These are phyloP conservation scores for Kwoniella dejecticola DNA, from an alignment of 768 basidiomycete species.

Conservation along the genomic window DNA sequence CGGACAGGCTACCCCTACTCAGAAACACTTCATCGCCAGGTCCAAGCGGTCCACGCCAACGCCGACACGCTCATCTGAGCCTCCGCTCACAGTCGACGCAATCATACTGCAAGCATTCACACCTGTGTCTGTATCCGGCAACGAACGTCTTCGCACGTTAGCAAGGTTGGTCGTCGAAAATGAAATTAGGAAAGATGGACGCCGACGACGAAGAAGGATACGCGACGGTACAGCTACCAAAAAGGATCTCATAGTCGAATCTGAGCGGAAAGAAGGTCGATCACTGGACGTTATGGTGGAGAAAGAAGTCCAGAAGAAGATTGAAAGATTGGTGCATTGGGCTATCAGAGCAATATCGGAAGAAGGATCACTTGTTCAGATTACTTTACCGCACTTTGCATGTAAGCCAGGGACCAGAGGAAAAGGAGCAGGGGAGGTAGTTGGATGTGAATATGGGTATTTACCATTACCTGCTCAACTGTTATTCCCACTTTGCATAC, in stretches of 20 bases:
- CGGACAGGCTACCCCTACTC: no score
- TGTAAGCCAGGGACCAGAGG: no score
- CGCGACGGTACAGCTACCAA: constrained; percentile 27
- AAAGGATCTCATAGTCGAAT: constrained; percentile 29
- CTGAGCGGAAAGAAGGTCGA: constrained; percentile 1
- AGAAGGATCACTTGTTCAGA: constrained; percentile 41
- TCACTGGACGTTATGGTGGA: background rate
- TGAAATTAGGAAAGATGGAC: constrained; percentile 32
- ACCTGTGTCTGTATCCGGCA: constrained; percentile 22
- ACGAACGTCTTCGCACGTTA: constrained; percentile 30
- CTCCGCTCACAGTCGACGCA: no score
- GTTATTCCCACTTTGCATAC: constrained; percentile 34
- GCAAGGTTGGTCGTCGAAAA: constrained; percentile 36
- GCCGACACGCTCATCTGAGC: no score
- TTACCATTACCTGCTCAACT: constrained; percentile 37
- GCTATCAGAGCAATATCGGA: constrained; percentile 35
- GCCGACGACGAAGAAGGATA: constrained; percentile 32
- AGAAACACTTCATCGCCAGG: no score
- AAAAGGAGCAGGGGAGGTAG: no score
- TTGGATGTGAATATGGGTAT: constrained; percentile 31
- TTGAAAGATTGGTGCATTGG: constrained; percentile 29
- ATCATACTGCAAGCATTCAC: constrained; percentile 22
- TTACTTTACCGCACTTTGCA: constrained; percentile 4
- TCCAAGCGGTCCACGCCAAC: no score
- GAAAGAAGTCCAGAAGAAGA: constrained; percentile 7